phyloP scores from a whole-genome alignment of 345 rosid genomes.

The Turnera subulata region DNA sequence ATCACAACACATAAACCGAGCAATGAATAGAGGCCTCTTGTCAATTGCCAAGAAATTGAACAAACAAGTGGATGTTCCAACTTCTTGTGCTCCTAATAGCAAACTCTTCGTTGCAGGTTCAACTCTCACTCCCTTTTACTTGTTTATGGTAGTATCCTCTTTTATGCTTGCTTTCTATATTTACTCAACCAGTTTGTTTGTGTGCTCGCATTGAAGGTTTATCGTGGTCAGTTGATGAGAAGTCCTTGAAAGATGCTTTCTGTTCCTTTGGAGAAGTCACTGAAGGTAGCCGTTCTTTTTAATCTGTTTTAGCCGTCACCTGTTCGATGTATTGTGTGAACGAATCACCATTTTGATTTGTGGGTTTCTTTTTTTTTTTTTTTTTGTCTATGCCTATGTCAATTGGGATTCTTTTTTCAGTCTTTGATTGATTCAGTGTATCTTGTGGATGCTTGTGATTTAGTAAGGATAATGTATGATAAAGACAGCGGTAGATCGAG shows the following conservation, averaged over 20 bases:
- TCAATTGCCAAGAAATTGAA: constrained; percentile 23
- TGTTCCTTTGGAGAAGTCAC: constrained; percentile 60
- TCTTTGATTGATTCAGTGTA: not conserved
- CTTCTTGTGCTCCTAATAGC: constrained; percentile 33
- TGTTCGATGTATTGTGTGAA: constrained; percentile 56
- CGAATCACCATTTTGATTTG: constrained; percentile 4
- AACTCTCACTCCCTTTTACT: constrained; percentile 3
- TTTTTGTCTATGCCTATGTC: too few relatives aligned
- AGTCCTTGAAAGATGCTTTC: constrained; percentile 73
- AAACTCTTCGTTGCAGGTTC: constrained; percentile 68
- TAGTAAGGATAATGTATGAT: constrained; percentile 72
- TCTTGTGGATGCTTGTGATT: constrained; percentile 10
- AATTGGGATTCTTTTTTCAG: too few relatives aligned
- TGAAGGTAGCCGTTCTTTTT: constrained; percentile 39
- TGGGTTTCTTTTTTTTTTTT: not conserved
- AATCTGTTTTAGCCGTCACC: constrained; percentile 6
- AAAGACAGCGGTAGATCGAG: constrained; percentile 76
- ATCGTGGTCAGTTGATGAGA: constrained; percentile 77
- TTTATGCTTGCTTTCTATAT: not conserved
- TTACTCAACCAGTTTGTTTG: not conserved
- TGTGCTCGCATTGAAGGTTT: constrained; percentile 41
- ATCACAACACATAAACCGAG: too few relatives aligned
- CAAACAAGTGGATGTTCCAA: constrained; percentile 1
- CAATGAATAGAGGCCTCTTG: constrained; percentile 20
- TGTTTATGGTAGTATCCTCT: not conserved